Evolutionary conservation across 352 stramenopile genomes (phyloP), one percentile per base, ranked within the genome.

Genomic region (Pelagophyceae sp.): DNA sequence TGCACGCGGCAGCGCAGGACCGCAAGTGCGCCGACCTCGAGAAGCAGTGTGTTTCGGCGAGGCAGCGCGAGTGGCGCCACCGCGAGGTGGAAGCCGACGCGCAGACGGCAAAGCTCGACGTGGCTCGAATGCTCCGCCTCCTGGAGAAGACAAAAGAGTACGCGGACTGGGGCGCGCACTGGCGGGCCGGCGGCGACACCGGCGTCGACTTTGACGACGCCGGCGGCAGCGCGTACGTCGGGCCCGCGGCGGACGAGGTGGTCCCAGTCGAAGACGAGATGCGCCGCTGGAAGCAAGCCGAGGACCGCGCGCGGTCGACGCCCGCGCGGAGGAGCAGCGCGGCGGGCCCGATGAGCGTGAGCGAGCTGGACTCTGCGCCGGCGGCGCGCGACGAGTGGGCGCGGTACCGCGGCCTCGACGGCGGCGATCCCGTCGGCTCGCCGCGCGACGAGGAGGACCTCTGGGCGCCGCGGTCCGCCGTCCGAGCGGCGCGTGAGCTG

Each of bases 141-240:
- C 29, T 74, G 0, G 67, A 17, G 67, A 29, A 33, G 67, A 74
- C 67, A 19, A 0, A 27, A 1, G 67, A 74, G 67, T 74, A 74
- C 67, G 15, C 35, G 15, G 27, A 19, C 17, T 74, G 51, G 19
- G 67, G 35, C 20, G 67, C 67, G 2, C 38, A 60, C 35, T 31
- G 29, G 27, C 23, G 5, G 11, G 15, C 58, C 23, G 11, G 6
- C 58, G 58, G 15, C 58, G 67, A 74, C 67, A 27, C 6, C 61
- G 61, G 1, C 31, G 29, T 40, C 61, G 15, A 37, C 61, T 6
- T 71, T n/a, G 67, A 31, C 67, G 35, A 31, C 67, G 67, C 1
- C 33, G 67, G 29, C 67, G 33, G 0, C 35, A 3, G n/a, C 35
- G 1, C 33, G 33, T 33, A 71, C 58, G 58, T 65, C 58, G 58